Evolutionary conservation across 2,329 filamentous ascomycete species (phyloP).

Genomic region (Ophiostoma fasciatum): DNA sequence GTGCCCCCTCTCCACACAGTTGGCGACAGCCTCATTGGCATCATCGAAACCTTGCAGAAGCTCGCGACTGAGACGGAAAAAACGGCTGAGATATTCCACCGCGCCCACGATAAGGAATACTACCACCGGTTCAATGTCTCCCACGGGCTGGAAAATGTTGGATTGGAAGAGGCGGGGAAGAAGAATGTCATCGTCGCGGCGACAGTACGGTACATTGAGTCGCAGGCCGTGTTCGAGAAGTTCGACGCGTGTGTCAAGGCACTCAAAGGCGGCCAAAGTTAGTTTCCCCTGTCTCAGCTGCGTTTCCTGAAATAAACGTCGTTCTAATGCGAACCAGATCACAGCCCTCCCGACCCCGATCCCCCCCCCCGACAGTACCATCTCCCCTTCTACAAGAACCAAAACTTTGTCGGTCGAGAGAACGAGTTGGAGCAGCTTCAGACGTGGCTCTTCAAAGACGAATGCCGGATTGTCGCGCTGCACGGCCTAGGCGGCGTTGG

Average conservation of each 20-base stretch:
- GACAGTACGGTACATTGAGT: conserved; percentile 11
- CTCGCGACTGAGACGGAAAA: conserved; percentile 25
- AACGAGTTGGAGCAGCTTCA: no score
- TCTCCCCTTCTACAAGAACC: background rate
- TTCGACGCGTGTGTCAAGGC: conserved; percentile 12
- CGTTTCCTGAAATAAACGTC: conserved; percentile 11
- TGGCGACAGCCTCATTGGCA: conserved; percentile 15
- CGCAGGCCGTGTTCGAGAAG: conserved; percentile 10
- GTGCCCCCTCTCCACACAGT: conserved; percentile 17
- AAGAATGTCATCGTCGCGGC: conserved; percentile 16
- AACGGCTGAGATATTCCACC: conserved; percentile 22
- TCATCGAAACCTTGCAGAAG: conserved; percentile 15
- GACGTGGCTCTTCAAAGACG: conserved; percentile 1
- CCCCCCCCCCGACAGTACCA: no score
- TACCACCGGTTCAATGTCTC: conserved; percentile 31
- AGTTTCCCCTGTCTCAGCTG: conserved; percentile 11
- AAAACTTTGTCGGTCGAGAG: conserved; percentile 10
- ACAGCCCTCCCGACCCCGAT: background rate
- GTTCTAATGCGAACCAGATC: background rate
- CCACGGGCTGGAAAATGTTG: conserved; percentile 24
- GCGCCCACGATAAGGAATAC: conserved; percentile 18
- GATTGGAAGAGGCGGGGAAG: conserved; percentile 23
- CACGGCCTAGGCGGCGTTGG: conserved; percentile 12
- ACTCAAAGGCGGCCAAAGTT: conserved; percentile 10
- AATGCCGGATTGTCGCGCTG: conserved; percentile 9